Evolutionary conservation across 371 early-diverging fungal species (phyloP).

Genomic region (Mucor mucedo): DNA sequence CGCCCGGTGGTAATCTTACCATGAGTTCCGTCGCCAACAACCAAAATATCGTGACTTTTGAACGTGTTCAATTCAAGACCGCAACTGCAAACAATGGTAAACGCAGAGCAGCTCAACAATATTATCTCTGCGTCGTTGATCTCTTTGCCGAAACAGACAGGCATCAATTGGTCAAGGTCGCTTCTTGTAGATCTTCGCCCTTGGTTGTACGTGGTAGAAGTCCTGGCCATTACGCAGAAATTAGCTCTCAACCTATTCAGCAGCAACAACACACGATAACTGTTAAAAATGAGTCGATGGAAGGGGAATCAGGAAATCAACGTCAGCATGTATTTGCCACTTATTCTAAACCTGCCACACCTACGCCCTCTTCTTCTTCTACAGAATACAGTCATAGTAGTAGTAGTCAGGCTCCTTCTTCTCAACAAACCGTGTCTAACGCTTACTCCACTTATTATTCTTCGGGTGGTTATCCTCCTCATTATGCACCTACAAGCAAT

Average conservation of each 20-base stretch:
- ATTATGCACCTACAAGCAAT: neutral
- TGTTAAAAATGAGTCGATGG: too few species aligned
- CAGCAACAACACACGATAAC: too few species aligned
- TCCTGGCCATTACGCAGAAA: conserved; percentile 81
- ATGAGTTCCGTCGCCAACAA: conserved; percentile 36
- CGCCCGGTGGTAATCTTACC: conserved; percentile 53
- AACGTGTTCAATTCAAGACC: conserved; percentile 87
- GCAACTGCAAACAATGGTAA: conserved; percentile 89
- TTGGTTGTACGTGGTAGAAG: conserved; percentile 86
- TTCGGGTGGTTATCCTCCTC: conserved; percentile 1
- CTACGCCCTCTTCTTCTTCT: conserved; percentile 1
- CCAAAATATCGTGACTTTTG: conserved; percentile 68
- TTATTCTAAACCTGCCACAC: conserved; percentile 1
- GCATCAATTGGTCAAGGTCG: conserved; percentile 53
- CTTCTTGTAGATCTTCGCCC: conserved; percentile 67
- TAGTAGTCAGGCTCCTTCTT: neutral
- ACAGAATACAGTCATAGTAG: conserved; percentile 4
- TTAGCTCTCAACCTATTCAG: conserved; percentile 3
- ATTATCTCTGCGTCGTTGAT: conserved; percentile 66
- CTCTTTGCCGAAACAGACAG: conserved; percentile 62
- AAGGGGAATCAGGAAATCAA: neutral
- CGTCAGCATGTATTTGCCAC: conserved; percentile 9
- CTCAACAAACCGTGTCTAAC: neutral
- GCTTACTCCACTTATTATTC: conserved; percentile 6
- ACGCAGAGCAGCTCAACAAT: conserved; percentile 82